A percentile compares a stretch with the other conserved stretches of the same genome.
Conservation (phyloP, 768 basidiomycete species). For the Trametes coccinea region DNA sequence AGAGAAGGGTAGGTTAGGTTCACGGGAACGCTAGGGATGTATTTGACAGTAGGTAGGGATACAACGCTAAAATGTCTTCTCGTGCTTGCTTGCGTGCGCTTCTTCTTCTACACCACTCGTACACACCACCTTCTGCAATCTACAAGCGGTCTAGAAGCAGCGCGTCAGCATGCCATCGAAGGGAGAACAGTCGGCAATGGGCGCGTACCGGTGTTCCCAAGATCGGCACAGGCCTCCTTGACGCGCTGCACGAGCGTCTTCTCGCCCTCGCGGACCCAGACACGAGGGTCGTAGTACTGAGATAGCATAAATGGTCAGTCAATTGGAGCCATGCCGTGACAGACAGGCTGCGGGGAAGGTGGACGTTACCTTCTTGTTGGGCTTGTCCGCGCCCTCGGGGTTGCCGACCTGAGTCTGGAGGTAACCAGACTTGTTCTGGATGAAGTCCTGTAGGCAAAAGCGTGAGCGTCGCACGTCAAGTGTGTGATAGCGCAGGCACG, state of each 20-base stretch:
- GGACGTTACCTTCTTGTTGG: constrained; percentile 89
- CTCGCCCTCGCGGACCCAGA: constrained; percentile 99
- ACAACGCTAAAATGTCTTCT: constrained; percentile 8
- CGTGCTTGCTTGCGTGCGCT: neutral
- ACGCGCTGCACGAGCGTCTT: constrained; percentile 87
- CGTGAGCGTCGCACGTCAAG: neutral
- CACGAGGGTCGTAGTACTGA: constrained; percentile 91
- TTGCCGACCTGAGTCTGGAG: constrained; percentile 91
- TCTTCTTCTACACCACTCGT: neutral
- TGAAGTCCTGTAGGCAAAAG: constrained; percentile 64
- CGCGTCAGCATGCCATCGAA: neutral
- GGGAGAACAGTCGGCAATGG: neutral
- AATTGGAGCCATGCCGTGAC: neutral
- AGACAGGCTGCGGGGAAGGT: neutral
- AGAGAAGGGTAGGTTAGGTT: neutral
- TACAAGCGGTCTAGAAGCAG: constrained; percentile 17
- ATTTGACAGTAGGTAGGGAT: constrained; percentile 5
- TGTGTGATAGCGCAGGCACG: constrained; percentile 17
- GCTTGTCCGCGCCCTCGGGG: constrained; percentile 95
- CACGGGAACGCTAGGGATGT: constrained; percentile 10
- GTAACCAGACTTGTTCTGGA: constrained; percentile 84
- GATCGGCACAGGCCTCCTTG: constrained; percentile 90
- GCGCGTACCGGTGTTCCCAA: constrained; percentile 65
- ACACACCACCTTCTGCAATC: neutral
- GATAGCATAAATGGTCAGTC: neutral